Evolutionary conservation across 2,329 filamentous ascomycete genomes (phyloP).

Genomic region (Tolypocladium cylindrosporum): DNA sequence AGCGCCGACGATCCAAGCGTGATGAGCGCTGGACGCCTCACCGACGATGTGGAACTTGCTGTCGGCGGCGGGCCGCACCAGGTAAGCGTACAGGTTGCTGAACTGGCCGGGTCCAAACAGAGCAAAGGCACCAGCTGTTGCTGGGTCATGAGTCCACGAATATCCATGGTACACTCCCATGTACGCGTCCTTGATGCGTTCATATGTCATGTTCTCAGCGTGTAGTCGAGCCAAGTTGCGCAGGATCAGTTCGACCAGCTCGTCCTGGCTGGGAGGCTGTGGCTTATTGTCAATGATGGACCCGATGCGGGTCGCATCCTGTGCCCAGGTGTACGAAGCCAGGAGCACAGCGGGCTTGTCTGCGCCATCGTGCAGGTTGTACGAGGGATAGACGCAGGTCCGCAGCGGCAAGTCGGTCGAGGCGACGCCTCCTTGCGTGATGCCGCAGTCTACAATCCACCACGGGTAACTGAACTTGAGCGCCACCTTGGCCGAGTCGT

Average conservation of each 20-base stretch:
- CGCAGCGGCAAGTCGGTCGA: neutral
- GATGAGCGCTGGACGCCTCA: neutral
- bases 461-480: neutral
- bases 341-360: neutral
- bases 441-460: neutral
- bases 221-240: neutral
- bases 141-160: neutral
- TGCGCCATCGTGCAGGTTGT: neutral
- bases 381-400: neutral
- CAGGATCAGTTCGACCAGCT: neutral
- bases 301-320: neutral
- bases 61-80: neutral
- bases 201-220: neutral
- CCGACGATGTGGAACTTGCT: neutral
- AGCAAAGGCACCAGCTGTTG: neutral
- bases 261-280: neutral
- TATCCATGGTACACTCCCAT: neutral
- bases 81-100: neutral
- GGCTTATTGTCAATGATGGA: neutral
- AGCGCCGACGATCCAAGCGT: neutral
- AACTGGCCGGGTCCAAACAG: neutral
- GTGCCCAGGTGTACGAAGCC: neutral
- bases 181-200: neutral
- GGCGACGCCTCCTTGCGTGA: neutral
- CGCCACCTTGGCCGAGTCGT: neutral